Base-by-base conservation (phyloP, 2,329 filamentous ascomycete species). In the Leptographium galeiforme region DNA sequence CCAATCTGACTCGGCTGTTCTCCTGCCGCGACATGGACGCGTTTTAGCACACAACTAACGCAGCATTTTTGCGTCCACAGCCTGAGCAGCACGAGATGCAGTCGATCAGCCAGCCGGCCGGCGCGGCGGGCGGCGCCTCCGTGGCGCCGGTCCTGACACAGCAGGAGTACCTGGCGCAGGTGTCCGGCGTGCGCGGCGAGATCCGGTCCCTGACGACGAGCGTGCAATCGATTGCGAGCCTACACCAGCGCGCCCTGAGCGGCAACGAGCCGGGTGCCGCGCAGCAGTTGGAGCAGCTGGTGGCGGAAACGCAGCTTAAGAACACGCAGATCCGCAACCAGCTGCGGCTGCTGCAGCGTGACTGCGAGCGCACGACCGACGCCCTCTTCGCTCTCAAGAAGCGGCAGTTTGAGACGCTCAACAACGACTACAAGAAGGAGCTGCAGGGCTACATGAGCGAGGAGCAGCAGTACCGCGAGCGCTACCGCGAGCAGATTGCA, bases 291-390 rank as follows among this genome's bases (percentile, higher is more conserved):
- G 82, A 90, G 67, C 73, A 77, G 61, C 74, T 85, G 52, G 78
- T 88, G 54, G 73, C 81, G 47, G 74, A 87, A 61, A 89, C 85
- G 6, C 83, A 87, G 66, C 71, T 82, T 58, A 77, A 83, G 62
- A 89, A 87, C 70, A 82, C 78, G n/a, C 74, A 78, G 58, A 87
- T 91, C 72, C 84, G 85, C 64, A 82, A 87, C 63, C 81, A 87
- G 69, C 86, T 91, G 72, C 87, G 86, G 67, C 78, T 77, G 60
- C 74, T 91, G 53, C 85, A 89, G 69, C 73, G 71, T 56, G 87
- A 91, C 66, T 78, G 82, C 47, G 72, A 75, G 64, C 79, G 81
- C 65, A 85, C 83, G 19, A 68, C 70, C 38, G 78, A 80, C 65
- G 70, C 72, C 53, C 74, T 74, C 58, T 83, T 82, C 66, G 72